Conservation (phyloP, 352 stramenopile species). For the Globisporangium heterothallicum region DNA sequence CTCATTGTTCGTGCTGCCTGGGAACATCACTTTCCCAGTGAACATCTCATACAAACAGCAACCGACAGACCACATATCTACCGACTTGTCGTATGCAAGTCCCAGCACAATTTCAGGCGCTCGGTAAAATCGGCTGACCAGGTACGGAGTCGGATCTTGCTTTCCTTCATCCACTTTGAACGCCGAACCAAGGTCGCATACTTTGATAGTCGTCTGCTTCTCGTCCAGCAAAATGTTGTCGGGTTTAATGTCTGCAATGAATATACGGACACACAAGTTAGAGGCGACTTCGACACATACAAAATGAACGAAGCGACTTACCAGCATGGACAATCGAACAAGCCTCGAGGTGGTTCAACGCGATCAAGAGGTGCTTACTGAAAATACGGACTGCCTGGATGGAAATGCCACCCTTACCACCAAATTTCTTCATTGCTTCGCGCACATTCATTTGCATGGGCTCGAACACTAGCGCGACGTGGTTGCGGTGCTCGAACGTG, state of each 20-base stretch:
- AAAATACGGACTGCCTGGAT: constrained; percentile 84
- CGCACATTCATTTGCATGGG: constrained; percentile 97
- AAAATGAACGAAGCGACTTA: constrained; percentile 21
- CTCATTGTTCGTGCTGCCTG: constrained; percentile 97
- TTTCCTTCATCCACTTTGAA: constrained; percentile 90
- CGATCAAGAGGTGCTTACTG: constrained; percentile 73
- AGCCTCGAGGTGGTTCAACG: constrained; percentile 65
- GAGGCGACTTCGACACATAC: background rate
- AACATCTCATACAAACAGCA: constrained; percentile 98
- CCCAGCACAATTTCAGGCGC: constrained; percentile 93
- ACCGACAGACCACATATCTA: constrained; percentile 98
- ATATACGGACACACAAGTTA: constrained; percentile 9
- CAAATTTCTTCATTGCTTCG: constrained; percentile 89
- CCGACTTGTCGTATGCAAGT: constrained; percentile 90
- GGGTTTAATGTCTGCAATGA: constrained; percentile 91
- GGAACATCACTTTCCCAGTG: constrained; percentile 96
- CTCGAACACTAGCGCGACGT: constrained; percentile 97
- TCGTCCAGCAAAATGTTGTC: constrained; percentile 98
- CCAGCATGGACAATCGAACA: constrained; percentile 91
- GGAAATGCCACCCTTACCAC: constrained; percentile 75
- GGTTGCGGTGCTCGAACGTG: constrained; percentile 89
- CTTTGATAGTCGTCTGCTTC: constrained; percentile 92
- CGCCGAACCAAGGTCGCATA: constrained; percentile 97
- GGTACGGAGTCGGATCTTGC: constrained; percentile 95
- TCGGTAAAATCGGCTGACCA: constrained; percentile 99